Evolutionary conservation across 2,329 filamentous ascomycete genomes (phyloP), one percentile per base, ranked within the genome.

Genomic region (Colletotrichum chlorophyti): DNA sequence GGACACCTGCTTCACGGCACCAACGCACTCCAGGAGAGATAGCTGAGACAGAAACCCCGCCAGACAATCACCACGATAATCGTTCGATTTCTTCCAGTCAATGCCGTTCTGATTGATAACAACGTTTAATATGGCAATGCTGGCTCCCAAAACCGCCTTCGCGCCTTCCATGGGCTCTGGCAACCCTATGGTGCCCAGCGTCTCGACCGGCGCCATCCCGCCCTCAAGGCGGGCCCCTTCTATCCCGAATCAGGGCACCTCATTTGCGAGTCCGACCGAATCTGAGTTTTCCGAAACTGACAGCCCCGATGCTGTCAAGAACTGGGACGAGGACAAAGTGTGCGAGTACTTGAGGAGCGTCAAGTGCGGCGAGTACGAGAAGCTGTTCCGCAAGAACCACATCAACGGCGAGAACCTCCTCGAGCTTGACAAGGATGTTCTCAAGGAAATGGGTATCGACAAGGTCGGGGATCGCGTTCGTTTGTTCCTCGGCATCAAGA

Each of bases 361-460:
- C 71, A 94, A 96, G 70, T 98, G 93, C 70, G 88, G 89, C 66
- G 93, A 98, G 71, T 98, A 99, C 75, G 93, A 97, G 71, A 88
- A 91, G 69, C 76, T 97, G 23, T 97, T 97, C 75, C 77, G 91
- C 76, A 88, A 88, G 70, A 97, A 99, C 73, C 91, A 98, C 74
- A 97, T 99, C 79, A 99, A 95, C 71, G 95, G 95, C 68, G 93
- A 97, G 77, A 97, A 96, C 70, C 81, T 99, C 40, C 83, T 99
- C 66, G 95, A 99, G 76, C 94, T 97, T 82, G 95, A 99, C 75
- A 96, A 97, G 79, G 89, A 93, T 53, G 92, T 96, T 35, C 82
- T 99, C 63, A 96, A 97, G 74, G 95, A 99, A 74, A 96, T 99
- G 86, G 95, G 95, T 38, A 94, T 99, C 66, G 96, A 97, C 66